Evolutionary conservation across 2,329 filamentous ascomycete species (phyloP).

Genomic region (Colletotrichum graminicola): DNA sequence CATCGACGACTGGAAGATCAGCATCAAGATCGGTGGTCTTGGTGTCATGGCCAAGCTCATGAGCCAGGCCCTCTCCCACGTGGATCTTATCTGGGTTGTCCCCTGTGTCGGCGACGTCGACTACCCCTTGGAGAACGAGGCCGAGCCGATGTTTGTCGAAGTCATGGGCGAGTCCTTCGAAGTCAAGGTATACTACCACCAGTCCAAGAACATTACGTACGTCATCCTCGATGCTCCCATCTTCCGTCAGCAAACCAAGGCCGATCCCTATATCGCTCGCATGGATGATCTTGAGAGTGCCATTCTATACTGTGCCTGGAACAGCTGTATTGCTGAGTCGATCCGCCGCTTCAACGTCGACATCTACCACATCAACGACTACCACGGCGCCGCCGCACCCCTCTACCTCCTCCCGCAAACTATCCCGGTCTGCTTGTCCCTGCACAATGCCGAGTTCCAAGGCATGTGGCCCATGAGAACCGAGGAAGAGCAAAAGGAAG

Average conservation of each 20-base stretch:
- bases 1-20: conserved; percentile 77
- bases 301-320: conserved; percentile 78
- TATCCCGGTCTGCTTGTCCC: conserved; percentile 71
- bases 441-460: conserved; percentile 79
- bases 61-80: conserved; percentile 73
- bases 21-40: conserved; percentile 78
- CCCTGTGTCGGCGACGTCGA: conserved; percentile 73
- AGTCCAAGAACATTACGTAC: conserved; percentile 74
- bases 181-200: conserved; percentile 74
- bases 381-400: conserved; percentile 73
- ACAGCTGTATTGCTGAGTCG: conserved; percentile 75
- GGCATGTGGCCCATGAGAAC: conserved; percentile 77
- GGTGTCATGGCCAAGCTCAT: conserved; percentile 79
- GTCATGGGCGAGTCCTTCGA: conserved; percentile 72
- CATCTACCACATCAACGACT: conserved; percentile 76
- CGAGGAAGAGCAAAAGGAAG: conserved; percentile 70
- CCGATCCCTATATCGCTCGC: conserved; percentile 73
- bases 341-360: conserved; percentile 73
- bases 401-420: conserved; percentile 73
- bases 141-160: conserved; percentile 72
- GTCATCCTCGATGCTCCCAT: conserved; percentile 76
- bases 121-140: conserved; percentile 70
- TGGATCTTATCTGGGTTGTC: conserved; percentile 75
- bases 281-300: conserved; percentile 79
- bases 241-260: conserved; percentile 72